Percentiles rank a stretch among this genome's conserved stretches.
phyloP scores from a whole-genome alignment of 441 rosid species.

The Populus tomentosa region DNA sequence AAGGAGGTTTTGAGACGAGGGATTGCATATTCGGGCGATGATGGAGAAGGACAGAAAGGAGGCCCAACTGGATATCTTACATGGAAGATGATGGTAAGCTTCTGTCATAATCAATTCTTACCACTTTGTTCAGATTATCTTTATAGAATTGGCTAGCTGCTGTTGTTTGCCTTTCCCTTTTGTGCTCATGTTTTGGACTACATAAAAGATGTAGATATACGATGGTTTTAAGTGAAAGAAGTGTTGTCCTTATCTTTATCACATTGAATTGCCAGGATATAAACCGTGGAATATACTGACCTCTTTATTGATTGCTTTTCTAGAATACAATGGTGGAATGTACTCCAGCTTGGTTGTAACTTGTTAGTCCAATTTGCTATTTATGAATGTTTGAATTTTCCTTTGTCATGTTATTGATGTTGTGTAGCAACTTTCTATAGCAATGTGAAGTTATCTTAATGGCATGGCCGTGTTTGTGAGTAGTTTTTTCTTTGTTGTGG shows the following conservation, averaged over 20 bases:
- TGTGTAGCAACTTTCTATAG: neutral
- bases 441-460: neutral
- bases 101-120: neutral
- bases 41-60: slow-evolving; percentile 56
- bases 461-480: neutral
- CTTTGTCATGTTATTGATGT: neutral
- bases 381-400: neutral
- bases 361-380: neutral
- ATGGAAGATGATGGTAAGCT: slow-evolving; percentile 86
- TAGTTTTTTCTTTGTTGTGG: neutral
- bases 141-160: neutral
- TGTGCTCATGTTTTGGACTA: neutral
- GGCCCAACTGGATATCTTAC: slow-evolving; percentile 91
- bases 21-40: slow-evolving; percentile 36
- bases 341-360: neutral
- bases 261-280: neutral
- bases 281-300: neutral
- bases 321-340: neutral
- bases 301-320: neutral
- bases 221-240: neutral
- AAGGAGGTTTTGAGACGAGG: slow-evolving; percentile 60
- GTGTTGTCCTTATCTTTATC: neutral
- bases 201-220: neutral
- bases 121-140: neutral
- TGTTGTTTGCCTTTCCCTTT: neutral